A percentile compares a stretch with the other conserved stretches of the same genome.
These are phyloP conservation scores for Hypoxylon sp. DNA, from an alignment of 2,329 filamentous ascomycete species.

Conservation along the genomic window DNA sequence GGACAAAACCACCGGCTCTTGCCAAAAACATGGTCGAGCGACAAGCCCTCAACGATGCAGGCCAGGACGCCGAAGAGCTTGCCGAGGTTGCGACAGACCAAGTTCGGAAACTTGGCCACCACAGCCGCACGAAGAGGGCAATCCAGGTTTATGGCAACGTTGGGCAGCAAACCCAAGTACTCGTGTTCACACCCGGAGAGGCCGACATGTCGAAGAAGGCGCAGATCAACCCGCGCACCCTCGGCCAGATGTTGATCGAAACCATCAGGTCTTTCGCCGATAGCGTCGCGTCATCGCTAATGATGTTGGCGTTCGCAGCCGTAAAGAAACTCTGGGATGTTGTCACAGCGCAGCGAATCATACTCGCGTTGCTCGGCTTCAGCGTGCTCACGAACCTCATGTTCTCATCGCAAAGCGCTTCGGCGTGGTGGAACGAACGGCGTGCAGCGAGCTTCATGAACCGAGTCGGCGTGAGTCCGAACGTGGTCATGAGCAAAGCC, in stretches of 20 bases:
- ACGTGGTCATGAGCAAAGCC: slow-evolving; percentile 83
- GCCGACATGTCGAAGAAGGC: slow-evolving; percentile 65
- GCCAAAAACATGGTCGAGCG: slow-evolving; percentile 73
- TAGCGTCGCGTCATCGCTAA: slow-evolving; percentile 79
- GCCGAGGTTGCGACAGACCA: slow-evolving; percentile 82
- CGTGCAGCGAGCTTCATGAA: slow-evolving; percentile 85
- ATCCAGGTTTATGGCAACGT: slow-evolving; percentile 84
- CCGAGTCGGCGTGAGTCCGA: slow-evolving; percentile 81
- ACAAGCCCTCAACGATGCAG: slow-evolving; percentile 81
- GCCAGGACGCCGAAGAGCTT: slow-evolving; percentile 78
- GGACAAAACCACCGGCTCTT: slow-evolving; percentile 76
- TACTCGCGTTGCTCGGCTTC: slow-evolving; percentile 75
- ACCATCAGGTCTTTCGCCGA: slow-evolving; percentile 78
- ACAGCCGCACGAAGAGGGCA: slow-evolving; percentile 80
- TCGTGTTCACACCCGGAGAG: slow-evolving; percentile 68
- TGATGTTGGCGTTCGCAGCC: slow-evolving; percentile 80
- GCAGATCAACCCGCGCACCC: slow-evolving; percentile 70
- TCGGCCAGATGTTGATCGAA: slow-evolving; percentile 79
- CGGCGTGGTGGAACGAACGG: slow-evolving; percentile 87
- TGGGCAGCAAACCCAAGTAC: slow-evolving; percentile 74
- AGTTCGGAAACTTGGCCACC: slow-evolving; percentile 78
- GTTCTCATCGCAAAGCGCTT: slow-evolving; percentile 78
- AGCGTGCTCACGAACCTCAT: slow-evolving; percentile 81
- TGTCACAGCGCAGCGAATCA: slow-evolving; percentile 77
- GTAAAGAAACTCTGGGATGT: slow-evolving; percentile 76